phyloP scores from a whole-genome alignment of 805 yeast species.

The Monosporozyma servazzii region DNA sequence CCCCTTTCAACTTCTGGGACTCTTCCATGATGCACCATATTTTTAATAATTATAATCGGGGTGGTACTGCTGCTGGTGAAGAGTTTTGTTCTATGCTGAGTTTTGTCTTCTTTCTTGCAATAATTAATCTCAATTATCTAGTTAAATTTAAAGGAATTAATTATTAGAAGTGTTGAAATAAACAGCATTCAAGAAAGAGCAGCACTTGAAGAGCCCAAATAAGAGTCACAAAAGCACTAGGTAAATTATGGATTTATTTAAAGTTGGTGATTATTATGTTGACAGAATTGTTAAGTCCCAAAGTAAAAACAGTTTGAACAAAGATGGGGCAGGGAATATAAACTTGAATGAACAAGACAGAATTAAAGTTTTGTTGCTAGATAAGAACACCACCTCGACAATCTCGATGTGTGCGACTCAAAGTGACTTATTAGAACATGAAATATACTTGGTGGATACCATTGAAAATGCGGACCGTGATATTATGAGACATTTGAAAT shows the following conservation, averaged over 20 bases:
- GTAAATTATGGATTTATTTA: slow-evolving; percentile 37
- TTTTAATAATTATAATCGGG: background rate
- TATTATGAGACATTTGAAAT: slow-evolving; percentile 68
- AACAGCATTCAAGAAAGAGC: background rate
- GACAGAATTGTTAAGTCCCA: slow-evolving; percentile 31
- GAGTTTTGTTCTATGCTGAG: background rate
- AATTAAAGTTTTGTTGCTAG: slow-evolving; percentile 72
- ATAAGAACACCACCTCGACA: slow-evolving; percentile 67
- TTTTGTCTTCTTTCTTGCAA: background rate
- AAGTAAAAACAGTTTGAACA: slow-evolving; percentile 7
- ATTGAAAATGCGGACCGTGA: slow-evolving; percentile 54
- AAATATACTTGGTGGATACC: slow-evolving; percentile 74
- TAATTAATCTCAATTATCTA: background rate
- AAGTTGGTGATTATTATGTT: slow-evolving; percentile 38
- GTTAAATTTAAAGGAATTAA: background rate
- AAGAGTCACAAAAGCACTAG: background rate
- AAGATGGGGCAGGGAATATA: background rate
- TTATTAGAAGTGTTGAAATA: background rate
- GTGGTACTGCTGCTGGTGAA: background rate
- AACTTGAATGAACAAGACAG: slow-evolving; percentile 15
- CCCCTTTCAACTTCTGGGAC: background rate
- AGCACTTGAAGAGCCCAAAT: background rate
- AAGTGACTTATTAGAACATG: slow-evolving; percentile 69
- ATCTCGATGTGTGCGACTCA: slow-evolving; percentile 88
- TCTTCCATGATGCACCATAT: slow-evolving; percentile 16